Evolutionary conservation across 2,329 filamentous ascomycete genomes (phyloP).

Genomic region (Anthostomella pinea): DNA sequence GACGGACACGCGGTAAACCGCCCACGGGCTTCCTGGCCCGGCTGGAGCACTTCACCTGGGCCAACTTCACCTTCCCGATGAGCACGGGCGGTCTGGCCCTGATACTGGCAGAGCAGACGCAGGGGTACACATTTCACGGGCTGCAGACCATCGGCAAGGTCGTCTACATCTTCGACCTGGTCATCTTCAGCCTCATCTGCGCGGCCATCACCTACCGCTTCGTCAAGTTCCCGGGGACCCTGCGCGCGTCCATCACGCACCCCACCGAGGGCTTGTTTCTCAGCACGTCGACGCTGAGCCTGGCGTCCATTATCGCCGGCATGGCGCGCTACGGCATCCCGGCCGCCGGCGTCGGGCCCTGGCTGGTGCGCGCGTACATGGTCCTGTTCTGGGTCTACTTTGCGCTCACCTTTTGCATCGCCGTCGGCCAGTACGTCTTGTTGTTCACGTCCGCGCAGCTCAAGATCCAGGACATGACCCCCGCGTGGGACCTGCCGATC

Average conservation of each 20-base stretch:
- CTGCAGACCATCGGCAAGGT: conserved; percentile 49
- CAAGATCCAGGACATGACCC: conserved; percentile 36
- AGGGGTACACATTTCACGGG: conserved; percentile 40
- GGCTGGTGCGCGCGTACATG: conserved; percentile 37
- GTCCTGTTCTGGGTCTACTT: conserved; percentile 43
- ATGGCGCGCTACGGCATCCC: conserved; percentile 38
- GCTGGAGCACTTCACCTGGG: conserved; percentile 44
- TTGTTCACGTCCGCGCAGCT: conserved; percentile 37
- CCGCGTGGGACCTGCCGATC: conserved; percentile 34
- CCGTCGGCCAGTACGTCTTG: conserved; percentile 36
- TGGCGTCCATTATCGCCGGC: conserved; percentile 42
- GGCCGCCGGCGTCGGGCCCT: conserved; percentile 36
- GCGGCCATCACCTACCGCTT: conserved; percentile 41
- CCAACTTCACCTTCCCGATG: conserved; percentile 47
- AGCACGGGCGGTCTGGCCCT: conserved; percentile 44
- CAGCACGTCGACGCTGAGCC: conserved; percentile 33
- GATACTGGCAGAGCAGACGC: conserved; percentile 40
- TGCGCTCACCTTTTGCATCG: conserved; percentile 37
- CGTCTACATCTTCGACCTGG: conserved; percentile 49
- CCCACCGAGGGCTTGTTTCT: conserved; percentile 51
- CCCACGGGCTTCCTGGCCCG: conserved; percentile 16
- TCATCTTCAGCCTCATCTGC: conserved; percentile 40
- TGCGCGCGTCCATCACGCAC: conserved; percentile 44
- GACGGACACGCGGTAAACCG: not conserved
- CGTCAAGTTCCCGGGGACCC: conserved; percentile 39